Evolutionary conservation across 2,329 filamentous ascomycete species (phyloP).

Genomic region (Neurospora crassa): DNA sequence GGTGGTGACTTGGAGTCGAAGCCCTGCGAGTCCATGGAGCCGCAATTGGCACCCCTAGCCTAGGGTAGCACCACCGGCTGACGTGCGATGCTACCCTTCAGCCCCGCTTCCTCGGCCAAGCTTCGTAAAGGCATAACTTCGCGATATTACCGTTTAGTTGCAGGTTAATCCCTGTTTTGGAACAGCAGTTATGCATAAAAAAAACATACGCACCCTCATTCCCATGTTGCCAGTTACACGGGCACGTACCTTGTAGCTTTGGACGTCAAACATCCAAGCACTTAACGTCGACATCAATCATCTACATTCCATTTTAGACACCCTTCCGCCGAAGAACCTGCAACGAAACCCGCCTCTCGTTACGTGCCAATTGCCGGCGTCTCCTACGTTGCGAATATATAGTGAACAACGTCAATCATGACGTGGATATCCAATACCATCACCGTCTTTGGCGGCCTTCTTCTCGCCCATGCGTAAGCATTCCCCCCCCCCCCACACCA

Average conservation of each 20-base stretch:
- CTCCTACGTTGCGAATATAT: neutral
- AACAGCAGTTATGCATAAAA: neutral
- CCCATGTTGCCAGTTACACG: neutral
- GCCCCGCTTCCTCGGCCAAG: neutral
- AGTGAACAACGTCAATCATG: slow-evolving; percentile 36
- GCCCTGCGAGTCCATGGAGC: neutral
- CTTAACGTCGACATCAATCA: neutral
- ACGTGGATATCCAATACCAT: slow-evolving; percentile 60
- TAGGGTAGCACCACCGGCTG: neutral
- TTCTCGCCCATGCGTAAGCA: slow-evolving; percentile 79
- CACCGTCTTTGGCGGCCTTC: slow-evolving; percentile 64
- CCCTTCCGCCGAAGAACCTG: neutral
- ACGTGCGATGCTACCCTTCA: neutral
- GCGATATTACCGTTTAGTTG: neutral
- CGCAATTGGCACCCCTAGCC: neutral
- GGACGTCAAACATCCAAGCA: neutral
- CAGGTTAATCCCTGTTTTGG: neutral
- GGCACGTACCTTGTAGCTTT: neutral
- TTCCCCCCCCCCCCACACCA: neutral
- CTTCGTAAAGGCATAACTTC: neutral
- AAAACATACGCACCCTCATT: neutral
- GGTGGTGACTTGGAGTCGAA: neutral
- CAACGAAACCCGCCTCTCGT: neutral
- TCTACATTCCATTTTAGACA: neutral
- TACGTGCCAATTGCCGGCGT: neutral